Evolutionary conservation across 225 moss, liverwort and hornwort genomes (phyloP), one percentile per base, ranked within the genome.

Genomic region (Antitrichia curtipendula): DNA sequence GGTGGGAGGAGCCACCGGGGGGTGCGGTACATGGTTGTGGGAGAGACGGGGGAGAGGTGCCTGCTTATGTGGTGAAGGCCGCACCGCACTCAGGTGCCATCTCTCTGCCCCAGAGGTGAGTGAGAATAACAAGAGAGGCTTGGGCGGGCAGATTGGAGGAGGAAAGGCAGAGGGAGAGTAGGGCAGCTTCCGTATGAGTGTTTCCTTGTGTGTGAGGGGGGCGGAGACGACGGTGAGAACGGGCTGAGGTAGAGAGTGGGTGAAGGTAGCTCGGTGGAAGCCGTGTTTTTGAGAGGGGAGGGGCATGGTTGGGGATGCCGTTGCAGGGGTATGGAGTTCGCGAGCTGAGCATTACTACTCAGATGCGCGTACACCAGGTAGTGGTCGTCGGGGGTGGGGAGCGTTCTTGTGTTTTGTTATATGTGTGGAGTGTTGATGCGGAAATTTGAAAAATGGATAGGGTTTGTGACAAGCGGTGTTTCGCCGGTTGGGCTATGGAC

Each of bases 11-110:
- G 43, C 60, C 31, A 7, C 43, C 32, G 21, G 80, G 43, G 87
- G 85, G 82, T 49, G 89, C 72, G 88, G 92, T 92, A 87, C 90
- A 92, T 94, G 94, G 94, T 94, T 82, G 64, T 82, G 88, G 94
- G 90, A 86, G 90, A 83, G 94, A 72, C 94, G 86, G 94, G 94
- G 90, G 89, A 88, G 91, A 87, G 89, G 91, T 87, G 89, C 88
- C 87, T 90, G 89, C 87, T 90, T 89, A 92, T 94, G 92, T 94
- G 91, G 92, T 94, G 94, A 92, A 91, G 92, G 93, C 94, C 88
- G 94, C 94, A 91, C 94, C 94, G 90, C 94, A 91, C 89, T 91
- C 89, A 92, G 94, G 92, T 92, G 92, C 94, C 88, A 90, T 92
- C 89, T 91, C 87, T 92, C 89, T 91, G 90, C 91, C 94, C 87